These are phyloP conservation scores for Pythium monospermum DNA, from an alignment of 352 stramenopile species.

Conservation along the genomic window DNA sequence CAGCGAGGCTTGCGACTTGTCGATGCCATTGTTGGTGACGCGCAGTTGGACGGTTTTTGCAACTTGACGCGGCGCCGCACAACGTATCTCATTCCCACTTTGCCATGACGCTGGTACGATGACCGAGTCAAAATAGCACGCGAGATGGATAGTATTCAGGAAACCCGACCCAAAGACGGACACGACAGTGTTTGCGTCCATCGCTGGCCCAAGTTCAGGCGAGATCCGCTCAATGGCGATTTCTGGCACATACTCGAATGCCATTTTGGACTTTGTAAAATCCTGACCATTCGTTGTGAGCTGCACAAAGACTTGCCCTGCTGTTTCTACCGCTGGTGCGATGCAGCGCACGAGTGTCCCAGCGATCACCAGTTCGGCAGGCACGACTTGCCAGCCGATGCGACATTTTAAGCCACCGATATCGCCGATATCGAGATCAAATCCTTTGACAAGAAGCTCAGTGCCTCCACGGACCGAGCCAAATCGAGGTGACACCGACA, in stretches of 20 bases:
- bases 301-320: constrained; percentile 36
- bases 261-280: constrained; percentile 33
- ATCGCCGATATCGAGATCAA: constrained; percentile 51
- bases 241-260: constrained; percentile 43
- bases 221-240: constrained; percentile 39
- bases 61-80: constrained; percentile 45
- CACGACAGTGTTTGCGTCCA: constrained; percentile 54
- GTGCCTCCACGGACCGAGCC: constrained; percentile 53
- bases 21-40: constrained; percentile 80
- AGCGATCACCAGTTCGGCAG: constrained; percentile 31
- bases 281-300: constrained; percentile 56
- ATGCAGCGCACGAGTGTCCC: constrained; percentile 33
- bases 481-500: constrained; percentile 47
- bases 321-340: constrained; percentile 25
- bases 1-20: constrained; percentile 34
- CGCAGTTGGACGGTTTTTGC: constrained; percentile 63
- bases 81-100: constrained; percentile 45
- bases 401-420: constrained; percentile 31
- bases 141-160: constrained; percentile 43
- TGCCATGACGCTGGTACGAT: constrained; percentile 41
- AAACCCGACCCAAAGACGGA: constrained; percentile 62
- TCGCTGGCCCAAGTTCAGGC: constrained; percentile 50
- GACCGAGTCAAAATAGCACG: constrained; percentile 44
- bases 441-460: constrained; percentile 44
- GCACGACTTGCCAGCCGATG: constrained; percentile 28